Conservation (phyloP, 2,329 filamentous ascomycete species). For the Ascochyta clinopodiicola region DNA sequence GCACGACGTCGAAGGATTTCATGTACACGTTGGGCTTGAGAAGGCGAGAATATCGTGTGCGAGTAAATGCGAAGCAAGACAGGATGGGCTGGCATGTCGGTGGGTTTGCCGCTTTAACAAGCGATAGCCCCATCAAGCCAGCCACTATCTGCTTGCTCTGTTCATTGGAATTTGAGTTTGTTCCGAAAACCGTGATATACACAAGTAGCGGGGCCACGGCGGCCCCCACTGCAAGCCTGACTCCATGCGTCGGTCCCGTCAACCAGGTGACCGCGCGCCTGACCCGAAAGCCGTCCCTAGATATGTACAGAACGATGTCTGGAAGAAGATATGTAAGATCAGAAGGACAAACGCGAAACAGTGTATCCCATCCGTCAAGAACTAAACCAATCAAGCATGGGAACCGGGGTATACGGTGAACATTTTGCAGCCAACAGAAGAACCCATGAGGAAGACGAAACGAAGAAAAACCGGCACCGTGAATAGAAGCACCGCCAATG, state of each 20-base stretch:
- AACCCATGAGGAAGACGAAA: conserved; percentile 15
- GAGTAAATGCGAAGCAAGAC: conserved; percentile 1
- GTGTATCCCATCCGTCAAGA: conserved; percentile 1
- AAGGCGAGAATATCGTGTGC: not conserved
- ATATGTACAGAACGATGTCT: conserved; percentile 12
- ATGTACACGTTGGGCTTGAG: not conserved
- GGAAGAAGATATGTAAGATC: conserved; percentile 2
- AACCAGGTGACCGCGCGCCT: conserved; percentile 12
- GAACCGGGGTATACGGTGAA: conserved; percentile 32
- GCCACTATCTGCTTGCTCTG: not conserved
- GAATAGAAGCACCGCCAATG: conserved; percentile 8
- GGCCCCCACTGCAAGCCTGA: conserved; percentile 17
- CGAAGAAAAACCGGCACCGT: conserved; percentile 11
- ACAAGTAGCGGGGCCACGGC: conserved; percentile 16
- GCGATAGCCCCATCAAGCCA: conserved; percentile 1
- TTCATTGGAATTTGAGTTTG: conserved; percentile 9
- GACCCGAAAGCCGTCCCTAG: conserved; percentile 8
- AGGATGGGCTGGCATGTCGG: conserved; percentile 11
- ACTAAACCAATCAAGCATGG: conserved; percentile 15
- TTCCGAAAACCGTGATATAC: conserved; percentile 19
- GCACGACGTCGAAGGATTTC: conserved; percentile 1
- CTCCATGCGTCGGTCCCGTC: conserved; percentile 7
- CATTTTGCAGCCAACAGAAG: conserved; percentile 27
- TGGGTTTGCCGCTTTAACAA: conserved; percentile 2
- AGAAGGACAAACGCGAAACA: conserved; percentile 7